Base-by-base conservation (phyloP, 176 grass and related monocot genomes). In the Oropetium thomaeum region DNA sequence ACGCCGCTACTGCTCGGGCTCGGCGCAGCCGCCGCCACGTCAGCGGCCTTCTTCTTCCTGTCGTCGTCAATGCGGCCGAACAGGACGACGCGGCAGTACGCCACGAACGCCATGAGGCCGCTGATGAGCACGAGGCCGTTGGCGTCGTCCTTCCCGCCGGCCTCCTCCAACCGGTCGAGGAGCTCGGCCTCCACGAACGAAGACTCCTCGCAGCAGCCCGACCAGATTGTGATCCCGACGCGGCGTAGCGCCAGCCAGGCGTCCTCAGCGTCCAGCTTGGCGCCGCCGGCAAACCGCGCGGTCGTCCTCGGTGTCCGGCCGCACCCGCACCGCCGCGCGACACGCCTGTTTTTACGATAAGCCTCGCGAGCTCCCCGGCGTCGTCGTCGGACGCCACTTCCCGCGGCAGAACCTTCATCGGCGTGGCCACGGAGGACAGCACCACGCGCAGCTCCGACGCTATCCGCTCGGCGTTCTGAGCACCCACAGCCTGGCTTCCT, bases 151-250 rank as follows among this genome's bases (percentile, higher is more conserved):
- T 81, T 81, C 40, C 87, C 43, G 53, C 81, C 54, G n/a, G 76
- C 42, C 52, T 89, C 90, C 9, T 91, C 90, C 17, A 86, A 19
- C 29, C 61, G 58, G 2, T 82, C 49, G 2, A 89, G 23, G 16
- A 88, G 31, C 76, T 92, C 73, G 12, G 85, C 55, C 64, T 98
- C 91, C 17, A 98, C 44, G 84, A 94, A 92, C 7, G 81, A 32
- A 23, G 59, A 72, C 76, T 94, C 91, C 25, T 88, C 87, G 45
- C 51, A 26, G 75, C 89, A 94, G 45, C 81, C 89, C 10, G 41
- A 79, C 95, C 95, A 98, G 17, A 34, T 82, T 10, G 10, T 23
- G n/a, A 92, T 17, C 39, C 66, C 66, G 58, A 94, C 63, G 26
- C 79, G 79, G 2, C 65, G 71, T 34, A 98, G 68, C 16, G 86